phyloP scores from a whole-genome alignment of 306 rosid species.

The Vigna angularis region DNA sequence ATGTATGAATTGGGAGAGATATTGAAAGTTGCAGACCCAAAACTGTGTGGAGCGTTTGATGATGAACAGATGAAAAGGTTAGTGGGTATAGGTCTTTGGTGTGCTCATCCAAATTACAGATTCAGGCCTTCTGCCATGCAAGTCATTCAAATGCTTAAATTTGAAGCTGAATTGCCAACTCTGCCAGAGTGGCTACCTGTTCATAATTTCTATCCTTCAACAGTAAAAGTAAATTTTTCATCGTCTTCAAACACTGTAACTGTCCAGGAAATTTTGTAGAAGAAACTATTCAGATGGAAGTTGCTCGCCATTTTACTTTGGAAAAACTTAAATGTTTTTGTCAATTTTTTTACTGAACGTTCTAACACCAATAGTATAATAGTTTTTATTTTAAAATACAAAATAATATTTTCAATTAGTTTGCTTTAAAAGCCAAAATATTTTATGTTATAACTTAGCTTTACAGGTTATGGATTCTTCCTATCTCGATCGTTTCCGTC shows the following conservation, averaged over 20 bases:
- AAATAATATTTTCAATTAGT: too few relatives aligned
- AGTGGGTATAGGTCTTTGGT: slow-evolving; percentile 8
- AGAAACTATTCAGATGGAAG: not conserved
- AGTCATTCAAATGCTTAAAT: slow-evolving; percentile 33
- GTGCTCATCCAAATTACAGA: slow-evolving; percentile 28
- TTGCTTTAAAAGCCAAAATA: too few relatives aligned
- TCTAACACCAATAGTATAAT: too few relatives aligned
- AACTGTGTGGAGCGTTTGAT: slow-evolving; percentile 28
- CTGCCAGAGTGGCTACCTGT: slow-evolving; percentile 10
- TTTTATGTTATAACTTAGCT: too few relatives aligned
- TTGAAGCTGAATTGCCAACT: slow-evolving; percentile 28
- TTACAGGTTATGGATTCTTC: too few relatives aligned
- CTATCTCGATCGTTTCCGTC: too few relatives aligned
- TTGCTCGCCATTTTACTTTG: not conserved
- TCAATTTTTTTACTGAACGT: too few relatives aligned
- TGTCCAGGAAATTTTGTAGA: not conserved
- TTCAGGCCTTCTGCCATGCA: slow-evolving; percentile 29
- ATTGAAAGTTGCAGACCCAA: not conserved
- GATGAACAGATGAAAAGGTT: slow-evolving; percentile 26
- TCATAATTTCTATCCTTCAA: not conserved
- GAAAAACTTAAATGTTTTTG: too few relatives aligned
- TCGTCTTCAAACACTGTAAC: not conserved
- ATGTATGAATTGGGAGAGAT: not conserved
- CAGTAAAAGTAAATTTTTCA: not conserved
- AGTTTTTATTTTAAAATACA: too few relatives aligned